phyloP scores from a whole-genome alignment of 75 land plant genomes.

The Chamaecyparis obtusa region DNA sequence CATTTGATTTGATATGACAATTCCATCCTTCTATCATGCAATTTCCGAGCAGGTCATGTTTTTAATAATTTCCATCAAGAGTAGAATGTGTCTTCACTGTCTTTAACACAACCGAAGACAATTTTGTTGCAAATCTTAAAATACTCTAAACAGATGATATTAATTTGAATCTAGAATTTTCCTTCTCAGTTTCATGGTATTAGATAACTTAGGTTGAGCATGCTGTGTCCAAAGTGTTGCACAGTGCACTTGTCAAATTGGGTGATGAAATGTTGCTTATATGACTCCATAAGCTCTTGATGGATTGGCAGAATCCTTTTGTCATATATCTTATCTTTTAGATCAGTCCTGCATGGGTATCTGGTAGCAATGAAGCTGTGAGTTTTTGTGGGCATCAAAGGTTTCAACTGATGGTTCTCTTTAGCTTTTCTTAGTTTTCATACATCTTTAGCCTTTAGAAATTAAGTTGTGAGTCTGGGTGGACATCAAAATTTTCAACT shows the following conservation, averaged over 20 bases:
- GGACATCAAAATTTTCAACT: not conserved
- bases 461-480: not conserved
- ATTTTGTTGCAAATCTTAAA: not conserved
- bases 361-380: not conserved
- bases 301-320: not conserved
- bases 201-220: not conserved
- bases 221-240: not conserved
- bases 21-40: not conserved
- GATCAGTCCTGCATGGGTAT: not conserved
- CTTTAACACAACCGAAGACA: not conserved
- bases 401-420: not conserved
- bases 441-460: not conserved
- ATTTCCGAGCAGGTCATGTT: not conserved
- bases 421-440: not conserved
- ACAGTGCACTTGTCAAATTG: not conserved
- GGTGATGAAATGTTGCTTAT: not conserved
- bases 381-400: not conserved
- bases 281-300: not conserved
- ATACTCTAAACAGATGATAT: not conserved
- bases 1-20: not conserved
- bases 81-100: too few species aligned
- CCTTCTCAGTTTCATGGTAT: not conserved
- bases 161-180: not conserved
- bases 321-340: not conserved
- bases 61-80: not conserved